Conservation (phyloP, 1,139 yeast genomes). For the Yamadazyma jaroonii region DNA sequence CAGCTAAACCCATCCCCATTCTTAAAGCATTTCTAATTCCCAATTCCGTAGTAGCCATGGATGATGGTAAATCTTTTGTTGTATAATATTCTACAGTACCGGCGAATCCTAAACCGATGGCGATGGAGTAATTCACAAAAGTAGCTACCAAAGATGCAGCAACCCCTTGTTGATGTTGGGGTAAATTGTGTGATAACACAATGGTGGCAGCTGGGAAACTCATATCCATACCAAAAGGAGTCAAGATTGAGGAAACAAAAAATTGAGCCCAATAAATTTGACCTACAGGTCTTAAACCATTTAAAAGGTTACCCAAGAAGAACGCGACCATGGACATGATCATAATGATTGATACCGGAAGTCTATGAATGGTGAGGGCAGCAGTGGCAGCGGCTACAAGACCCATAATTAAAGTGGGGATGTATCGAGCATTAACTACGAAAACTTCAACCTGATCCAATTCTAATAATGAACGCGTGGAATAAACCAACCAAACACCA, state of each 20-base stretch:
- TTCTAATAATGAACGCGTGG: slow-evolving; percentile 31
- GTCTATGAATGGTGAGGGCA: slow-evolving; percentile 32
- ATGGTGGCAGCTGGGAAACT: slow-evolving; percentile 63
- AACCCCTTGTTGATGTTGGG: slow-evolving; percentile 56
- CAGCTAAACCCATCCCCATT: slow-evolving; percentile 53
- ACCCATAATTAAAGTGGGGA: slow-evolving; percentile 44
- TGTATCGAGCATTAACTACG: slow-evolving; percentile 34
- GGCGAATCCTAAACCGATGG: slow-evolving; percentile 63
- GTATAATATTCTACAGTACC: slow-evolving; percentile 56
- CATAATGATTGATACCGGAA: slow-evolving; percentile 45
- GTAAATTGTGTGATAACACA: slow-evolving; percentile 49
- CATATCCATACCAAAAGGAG: slow-evolving; percentile 62
- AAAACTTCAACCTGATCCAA: slow-evolving; percentile 34
- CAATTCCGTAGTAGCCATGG: slow-evolving; percentile 21
- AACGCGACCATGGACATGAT: slow-evolving; percentile 28
- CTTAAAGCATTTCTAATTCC: slow-evolving; percentile 47
- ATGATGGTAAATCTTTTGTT: slow-evolving; percentile 22
- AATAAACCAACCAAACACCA: slow-evolving; percentile 55
- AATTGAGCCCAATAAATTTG: slow-evolving; percentile 29
- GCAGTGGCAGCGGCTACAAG: slow-evolving; percentile 44
- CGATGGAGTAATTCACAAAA: slow-evolving; percentile 59
- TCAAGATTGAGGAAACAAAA: slow-evolving; percentile 46
- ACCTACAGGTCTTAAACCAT: slow-evolving; percentile 12
- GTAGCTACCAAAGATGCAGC: slow-evolving; percentile 66
- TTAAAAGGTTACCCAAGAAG: slow-evolving; percentile 12